Base-by-base conservation (phyloP, 495 filamentous ascomycete species). In the Talaromyces proteolyticus region DNA sequence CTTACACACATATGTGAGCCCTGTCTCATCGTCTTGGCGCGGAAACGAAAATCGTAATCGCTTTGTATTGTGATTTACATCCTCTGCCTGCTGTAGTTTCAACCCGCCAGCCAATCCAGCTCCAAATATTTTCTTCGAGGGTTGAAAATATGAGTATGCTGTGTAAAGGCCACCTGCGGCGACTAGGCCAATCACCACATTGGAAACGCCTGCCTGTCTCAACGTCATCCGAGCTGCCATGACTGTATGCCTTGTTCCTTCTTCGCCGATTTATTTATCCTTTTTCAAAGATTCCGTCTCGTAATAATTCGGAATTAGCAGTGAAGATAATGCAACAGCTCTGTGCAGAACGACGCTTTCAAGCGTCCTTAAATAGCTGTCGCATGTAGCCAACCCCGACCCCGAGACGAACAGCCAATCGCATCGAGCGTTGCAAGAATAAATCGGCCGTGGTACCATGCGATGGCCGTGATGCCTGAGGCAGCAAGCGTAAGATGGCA, bases 31-130 rank as follows among this genome's bases (percentile, higher is more conserved):
- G 16, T 67, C 55, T n/a, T 61, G 40, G 17, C 77, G 68, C 0
- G 83, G 81, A 7, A 85, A 70, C 51, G 78, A 76, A 41, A 87
- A 87, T 3, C 77, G 70, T 43, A 87, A 62, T 26, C 73, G 72
- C 57, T 84, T 86, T 4, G 80, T 85, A 53, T 87, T 82, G 63
- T 84, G 80, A 57, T 80, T 86, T 45, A 86, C 70, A 1, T 64
- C 53, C 55, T 84, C 44, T 20, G 44, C n/a, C 14, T 47, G 16
- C 22, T 47, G 44, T 10, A 47, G 29, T 6, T 24, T 47, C 0
- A 47, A 29, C 10, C 18, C 34, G 8, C 44, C 44, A 12, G 44
- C 20, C n/a, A 47, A 17, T 10, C 38, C 18, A 5, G 25, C 26
- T 4, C 44, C 18, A 36, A 47, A 47, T 5, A 18, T 12, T 16